phyloP scores from a whole-genome alignment of 2,329 filamentous ascomycete genomes.

The Pseudocercospora cruenta region DNA sequence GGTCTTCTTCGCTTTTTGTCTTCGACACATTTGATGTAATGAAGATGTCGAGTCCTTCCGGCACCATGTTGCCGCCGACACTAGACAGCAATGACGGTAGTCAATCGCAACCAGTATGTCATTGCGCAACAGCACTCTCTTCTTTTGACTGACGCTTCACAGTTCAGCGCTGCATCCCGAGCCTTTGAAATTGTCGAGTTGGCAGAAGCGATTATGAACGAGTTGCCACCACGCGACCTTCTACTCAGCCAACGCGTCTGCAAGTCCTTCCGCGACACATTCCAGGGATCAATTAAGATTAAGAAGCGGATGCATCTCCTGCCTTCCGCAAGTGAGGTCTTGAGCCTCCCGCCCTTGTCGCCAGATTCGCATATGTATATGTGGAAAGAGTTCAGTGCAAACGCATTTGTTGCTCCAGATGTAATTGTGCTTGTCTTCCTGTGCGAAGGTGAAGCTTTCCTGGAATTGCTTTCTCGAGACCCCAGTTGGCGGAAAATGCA shows the following conservation, averaged over 20 bases:
- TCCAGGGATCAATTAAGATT: too few species aligned
- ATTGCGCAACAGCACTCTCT: neutral
- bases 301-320: too few species aligned
- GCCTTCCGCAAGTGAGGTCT: too few species aligned
- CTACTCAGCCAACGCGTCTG: neutral
- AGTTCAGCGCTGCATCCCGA: neutral
- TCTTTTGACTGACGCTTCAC: neutral
- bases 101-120: neutral
- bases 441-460: too few species aligned
- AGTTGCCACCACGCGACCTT: neutral
- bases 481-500: too few species aligned
- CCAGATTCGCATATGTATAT: too few species aligned
- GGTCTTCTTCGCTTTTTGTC: neutral
- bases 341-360: too few species aligned
- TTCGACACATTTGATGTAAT: neutral
- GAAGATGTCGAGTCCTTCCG: neutral
- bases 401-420: too few species aligned
- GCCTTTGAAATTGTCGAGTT: neutral
- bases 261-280: neutral
- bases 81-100: neutral
- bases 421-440: too few species aligned
- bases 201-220: neutral
- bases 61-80: neutral
- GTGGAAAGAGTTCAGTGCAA: too few species aligned
- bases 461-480: too few species aligned